phyloP scores from a whole-genome alignment of 257 asterid genomes.

The Knoxia roxburghii region DNA sequence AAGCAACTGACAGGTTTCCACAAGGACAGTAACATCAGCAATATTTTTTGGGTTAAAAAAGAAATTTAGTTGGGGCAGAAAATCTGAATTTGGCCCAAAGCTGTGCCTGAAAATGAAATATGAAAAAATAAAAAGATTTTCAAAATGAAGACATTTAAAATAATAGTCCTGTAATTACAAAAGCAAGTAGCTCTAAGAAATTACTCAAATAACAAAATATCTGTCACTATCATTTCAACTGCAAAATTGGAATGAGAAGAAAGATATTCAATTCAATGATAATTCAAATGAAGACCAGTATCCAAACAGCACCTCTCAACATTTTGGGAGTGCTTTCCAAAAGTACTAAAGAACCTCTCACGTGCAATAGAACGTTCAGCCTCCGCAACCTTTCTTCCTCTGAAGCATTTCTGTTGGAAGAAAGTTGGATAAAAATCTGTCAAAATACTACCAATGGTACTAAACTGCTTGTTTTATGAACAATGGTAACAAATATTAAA shows the following conservation, averaged over 20 bases:
- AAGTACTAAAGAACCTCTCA: constrained; percentile 55
- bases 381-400: constrained; percentile 80
- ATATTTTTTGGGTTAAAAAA: constrained; percentile 72
- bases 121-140: neutral
- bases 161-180: neutral
- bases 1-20: constrained; percentile 71
- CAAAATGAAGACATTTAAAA: neutral
- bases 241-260: neutral
- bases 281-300: constrained; percentile 15
- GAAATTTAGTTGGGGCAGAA: constrained; percentile 70
- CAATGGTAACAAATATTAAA: neutral
- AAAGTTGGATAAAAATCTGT: constrained; percentile 32
- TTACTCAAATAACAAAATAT: neutral
- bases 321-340: constrained; percentile 56
- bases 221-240: neutral
- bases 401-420: constrained; percentile 76
- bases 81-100: constrained; percentile 79
- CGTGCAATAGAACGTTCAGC: constrained; percentile 77
- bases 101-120: constrained; percentile 59
- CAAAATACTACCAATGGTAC: neutral
- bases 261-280: neutral
- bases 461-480: neutral
- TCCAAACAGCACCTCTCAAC: constrained; percentile 56
- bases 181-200: neutral
- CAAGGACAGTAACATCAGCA: constrained; percentile 73